Conservation (phyloP, 306 rosid genomes). For the Inga oerstediana region DNA sequence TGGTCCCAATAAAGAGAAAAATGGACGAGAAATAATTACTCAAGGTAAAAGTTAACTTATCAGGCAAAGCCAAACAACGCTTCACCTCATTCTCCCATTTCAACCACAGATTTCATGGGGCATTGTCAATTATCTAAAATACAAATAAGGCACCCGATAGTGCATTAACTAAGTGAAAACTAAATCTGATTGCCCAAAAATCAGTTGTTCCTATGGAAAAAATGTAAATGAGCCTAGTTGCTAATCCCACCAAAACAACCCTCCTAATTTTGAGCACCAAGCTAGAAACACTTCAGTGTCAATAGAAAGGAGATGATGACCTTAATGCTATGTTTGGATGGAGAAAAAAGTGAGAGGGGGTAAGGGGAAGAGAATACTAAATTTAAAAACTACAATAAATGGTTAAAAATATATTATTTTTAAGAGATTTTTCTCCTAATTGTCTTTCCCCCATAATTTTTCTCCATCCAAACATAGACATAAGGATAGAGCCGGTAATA, state of each 20-base stretch:
- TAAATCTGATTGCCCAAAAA: not conserved
- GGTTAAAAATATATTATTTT: too few species aligned
- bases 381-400: too few species aligned
- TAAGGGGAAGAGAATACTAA: too few species aligned
- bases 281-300: not conserved
- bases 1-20: not conserved
- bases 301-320: not conserved
- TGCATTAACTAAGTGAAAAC: not conserved
- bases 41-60: not conserved
- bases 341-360: too few species aligned
- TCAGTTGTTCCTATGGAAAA: not conserved
- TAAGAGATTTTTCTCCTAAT: too few species aligned
- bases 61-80: not conserved
- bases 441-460: too few species aligned
- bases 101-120: not conserved
- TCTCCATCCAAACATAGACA: too few species aligned
- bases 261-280: too few species aligned
- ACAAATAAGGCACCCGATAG: not conserved
- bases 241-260: too few species aligned
- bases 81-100: not conserved
- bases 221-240: not conserved
- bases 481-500: too few species aligned
- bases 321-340: not conserved
- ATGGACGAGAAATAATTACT: not conserved
- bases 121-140: not conserved